Base-by-base conservation (phyloP, 2,329 filamentous ascomycete genomes). In the Fusarium keratoplasticum region DNA sequence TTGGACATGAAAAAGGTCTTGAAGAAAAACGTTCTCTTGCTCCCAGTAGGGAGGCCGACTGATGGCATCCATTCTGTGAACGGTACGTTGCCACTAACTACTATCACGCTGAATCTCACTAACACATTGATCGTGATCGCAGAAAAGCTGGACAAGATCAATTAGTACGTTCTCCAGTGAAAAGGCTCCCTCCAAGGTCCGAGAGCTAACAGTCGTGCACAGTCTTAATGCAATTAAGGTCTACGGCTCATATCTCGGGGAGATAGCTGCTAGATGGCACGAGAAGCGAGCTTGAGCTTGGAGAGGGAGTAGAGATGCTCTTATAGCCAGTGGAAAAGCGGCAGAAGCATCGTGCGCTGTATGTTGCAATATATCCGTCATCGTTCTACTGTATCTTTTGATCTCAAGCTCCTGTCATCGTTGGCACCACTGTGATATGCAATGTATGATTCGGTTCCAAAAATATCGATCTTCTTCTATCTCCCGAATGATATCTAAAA, bases 131-230 rank as follows among this genome's bases (percentile, higher is more conserved):
- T 18, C 5, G 14, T 10, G 22, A 11, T 4, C 25, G 22, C 22
- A 47, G 42, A 47, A 27, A 47, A 47, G 14, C 8, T 47, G 3
- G 22, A 47, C 22, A 47, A 11, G 42, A 47, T 47, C 5, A 47
- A 47, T 2, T 47, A 47, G 42, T 47, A 25, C 18, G 42, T 18
- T 47, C 3, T 18, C 1, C 3, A 47, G 22, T 47, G 9, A 27
- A 27, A 0, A 4, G 5, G 10, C 2, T 0, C 5, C 10, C 0
- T 6, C 4, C 3, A 25, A 22, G 22, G 14, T 11, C 7, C 1
- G 3, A 18, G 16, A 18, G 42, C 22, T 47, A 47, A 47, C 22
- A 1, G 7, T 47, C 2, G 16, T 27, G 2, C 25, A 2, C 42
- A 47, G 42, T 9, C 27, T 47, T 9, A 47, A 47, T 18, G 22